Base-by-base conservation (phyloP, 306 rosid genomes). In the Crataegus laevigata region DNA sequence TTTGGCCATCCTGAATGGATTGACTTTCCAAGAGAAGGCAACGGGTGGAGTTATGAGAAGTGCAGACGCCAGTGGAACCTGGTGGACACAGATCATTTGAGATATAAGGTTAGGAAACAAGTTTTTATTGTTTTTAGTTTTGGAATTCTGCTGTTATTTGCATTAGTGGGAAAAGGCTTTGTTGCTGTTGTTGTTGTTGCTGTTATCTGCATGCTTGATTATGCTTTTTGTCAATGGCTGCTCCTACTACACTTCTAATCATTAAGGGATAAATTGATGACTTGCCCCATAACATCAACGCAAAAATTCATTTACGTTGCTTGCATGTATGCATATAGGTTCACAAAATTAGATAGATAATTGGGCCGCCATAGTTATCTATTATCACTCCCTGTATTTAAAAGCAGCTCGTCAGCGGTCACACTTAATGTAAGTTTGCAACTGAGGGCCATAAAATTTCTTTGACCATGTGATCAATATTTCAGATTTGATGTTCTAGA, bases 1-100 rank as follows among this genome's bases (percentile, higher is more conserved):
- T 94, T 90, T 78, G 98, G 98, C 75, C 98, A 94, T 86, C 98
- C 98, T 21, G 98, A 94, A 75, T 94, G 98, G 98, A 86, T 94
- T 45, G 98, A 94, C 85, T 94, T 94, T 82, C 98, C 98, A 71
- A 89, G 98, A 91, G 98, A 94, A 79, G 98, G 97, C 82, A 94
- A 94, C 83, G 97, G 59, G 45, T 94, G 98, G 98, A 94, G 96
- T 78, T 94, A 94, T 78, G 97, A 94, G 64, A 91, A 85, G 84
- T 94, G 98, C 84, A 85, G 94, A 80, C 96, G 98, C 71, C 97
- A 94, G 69, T 94, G 98, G 98, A 77, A 90, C 84, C 84, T 94
- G 84, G 85, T 83, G 72, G 97, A 94, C 65, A 76, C 96, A 47
- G 91, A 91, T 55, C 97, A 94, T 82, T 77, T 94, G 86, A 87